Base-by-base conservation (phyloP, 2,329 filamentous ascomycete species). In the Colletotrichum sp. region DNA sequence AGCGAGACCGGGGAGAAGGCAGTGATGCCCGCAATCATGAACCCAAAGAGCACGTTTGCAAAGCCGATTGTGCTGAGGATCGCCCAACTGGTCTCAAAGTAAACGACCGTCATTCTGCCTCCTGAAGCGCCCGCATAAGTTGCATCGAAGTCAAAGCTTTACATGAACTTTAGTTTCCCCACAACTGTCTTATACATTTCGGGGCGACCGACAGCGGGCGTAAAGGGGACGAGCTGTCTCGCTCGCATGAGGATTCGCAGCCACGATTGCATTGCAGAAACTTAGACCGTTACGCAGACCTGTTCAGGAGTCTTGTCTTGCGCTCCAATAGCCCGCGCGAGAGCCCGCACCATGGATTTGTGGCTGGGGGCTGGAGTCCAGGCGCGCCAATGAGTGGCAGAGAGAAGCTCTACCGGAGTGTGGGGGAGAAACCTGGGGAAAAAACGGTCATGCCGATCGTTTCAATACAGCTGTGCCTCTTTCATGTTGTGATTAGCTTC, bases 51-150 rank as follows among this genome's bases (percentile, higher is more conserved):
- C 32, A 84, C 79, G 72, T 85, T 86, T 32, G 82, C 79, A 16
- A 86, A 77, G 52, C 86, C 85, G 77, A 87, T 83, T 65, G 84
- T 85, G 79, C 85, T 87, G 70, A 88, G 83, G 56, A 87, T 86
- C 27, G 85, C 82, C 86, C 86, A 87, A 79, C 85, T 84, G 72
- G 83, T 79, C 79, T 87, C 86, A 73, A 83, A 87, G 70, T 86
- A 87, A 8, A 83, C 71, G 9, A 74, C 76, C 16, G 62, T 25
- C 62, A 66, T 66, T 27, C 34, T 28, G 62, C 32, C 62, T 52
- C 27, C 15, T 36, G 62, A 28, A 43, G 62, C 32, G 27, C 25
- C 25, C 34, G 34, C 62, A 66, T 65, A 36, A 36, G 61, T 27
- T 36, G 27, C 62, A 28, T 66, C 34, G 27, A 36, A 48, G 61